A percentile compares a stretch with the other conserved stretches of the same genome.
Conservation (phyloP, 306 rosid genomes). For the Pyrus communis region DNA sequence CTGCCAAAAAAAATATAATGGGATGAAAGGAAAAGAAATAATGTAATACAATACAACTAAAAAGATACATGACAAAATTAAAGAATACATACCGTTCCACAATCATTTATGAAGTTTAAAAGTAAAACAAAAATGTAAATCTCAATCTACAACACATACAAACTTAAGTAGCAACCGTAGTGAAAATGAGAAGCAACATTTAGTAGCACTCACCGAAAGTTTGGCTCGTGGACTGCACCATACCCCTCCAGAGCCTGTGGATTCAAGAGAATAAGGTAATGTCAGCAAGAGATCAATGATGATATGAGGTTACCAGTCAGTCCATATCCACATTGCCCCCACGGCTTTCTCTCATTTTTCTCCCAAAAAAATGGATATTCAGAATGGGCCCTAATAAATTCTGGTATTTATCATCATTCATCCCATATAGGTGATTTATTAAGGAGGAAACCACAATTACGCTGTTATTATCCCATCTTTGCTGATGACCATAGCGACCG, state of each 20-base stretch:
- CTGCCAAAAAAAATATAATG: constrained; percentile 54
- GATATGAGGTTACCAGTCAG: constrained; percentile 92
- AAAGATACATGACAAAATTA: constrained; percentile 5
- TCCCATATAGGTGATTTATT: constrained; percentile 93
- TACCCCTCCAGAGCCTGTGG: constrained; percentile 99
- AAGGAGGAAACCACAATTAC: constrained; percentile 99
- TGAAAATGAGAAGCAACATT: constrained; percentile 28
- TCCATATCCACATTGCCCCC: constrained; percentile 98
- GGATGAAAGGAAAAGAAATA: constrained; percentile 40
- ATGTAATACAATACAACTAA: constrained; percentile 14
- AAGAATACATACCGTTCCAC: background rate
- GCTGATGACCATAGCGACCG: constrained; percentile 90
- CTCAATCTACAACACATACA: background rate
- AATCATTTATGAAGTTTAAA: background rate
- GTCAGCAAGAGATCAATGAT: constrained; percentile 94
- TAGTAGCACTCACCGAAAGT: constrained; percentile 77
- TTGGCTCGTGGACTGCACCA: constrained; percentile 77
- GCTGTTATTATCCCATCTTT: constrained; percentile 99
- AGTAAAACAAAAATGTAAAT: background rate
- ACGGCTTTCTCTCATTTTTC: constrained; percentile 68
- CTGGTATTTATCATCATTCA: constrained; percentile 81
- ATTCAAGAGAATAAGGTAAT: constrained; percentile 99
- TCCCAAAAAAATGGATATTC: constrained; percentile 60
- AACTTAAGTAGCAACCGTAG: constrained; percentile 8
- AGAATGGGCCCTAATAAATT: constrained; percentile 79